Evolutionary conservation across 768 basidiomycete species (phyloP).

Genomic region (Hortiboletus flavorubellus): DNA sequence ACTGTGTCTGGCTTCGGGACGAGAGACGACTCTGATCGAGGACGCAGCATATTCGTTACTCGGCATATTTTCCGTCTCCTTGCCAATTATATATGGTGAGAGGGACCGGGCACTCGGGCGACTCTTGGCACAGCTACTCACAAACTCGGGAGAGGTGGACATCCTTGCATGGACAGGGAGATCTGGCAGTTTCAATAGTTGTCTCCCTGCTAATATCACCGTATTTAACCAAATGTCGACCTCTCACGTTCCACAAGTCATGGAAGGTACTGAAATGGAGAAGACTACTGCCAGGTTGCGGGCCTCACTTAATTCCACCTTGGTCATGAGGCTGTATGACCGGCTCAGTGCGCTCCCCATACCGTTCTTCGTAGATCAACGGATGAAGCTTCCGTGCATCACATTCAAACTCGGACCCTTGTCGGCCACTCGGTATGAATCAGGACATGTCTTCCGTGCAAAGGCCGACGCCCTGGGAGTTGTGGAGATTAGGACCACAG

Average conservation of each 20-base stretch:
- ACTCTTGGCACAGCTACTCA: too few relatives aligned
- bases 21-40: too few relatives aligned
- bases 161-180: not conserved
- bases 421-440: not conserved
- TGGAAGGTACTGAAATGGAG: not conserved
- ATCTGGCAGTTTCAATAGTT: not conserved
- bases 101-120: too few relatives aligned
- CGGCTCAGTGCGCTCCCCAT: not conserved
- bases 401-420: not conserved
- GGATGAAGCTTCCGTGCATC: conserved; percentile 9
- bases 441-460: not conserved
- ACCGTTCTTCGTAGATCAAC: not conserved
- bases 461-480: not conserved
- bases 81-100: too few relatives aligned
- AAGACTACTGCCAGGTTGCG: not conserved
- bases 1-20: too few relatives aligned
- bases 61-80: too few relatives aligned
- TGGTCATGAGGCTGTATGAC: not conserved
- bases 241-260: not conserved
- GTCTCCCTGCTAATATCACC: not conserved
- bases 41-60: too few relatives aligned
- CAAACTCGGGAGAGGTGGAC: not conserved
- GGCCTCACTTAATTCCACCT: not conserved
- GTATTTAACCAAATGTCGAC: not conserved
- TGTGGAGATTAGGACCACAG: not conserved